phyloP scores from a whole-genome alignment of 2,329 filamentous ascomycete genomes.

The Aspergillus pseudoviridinutans region DNA sequence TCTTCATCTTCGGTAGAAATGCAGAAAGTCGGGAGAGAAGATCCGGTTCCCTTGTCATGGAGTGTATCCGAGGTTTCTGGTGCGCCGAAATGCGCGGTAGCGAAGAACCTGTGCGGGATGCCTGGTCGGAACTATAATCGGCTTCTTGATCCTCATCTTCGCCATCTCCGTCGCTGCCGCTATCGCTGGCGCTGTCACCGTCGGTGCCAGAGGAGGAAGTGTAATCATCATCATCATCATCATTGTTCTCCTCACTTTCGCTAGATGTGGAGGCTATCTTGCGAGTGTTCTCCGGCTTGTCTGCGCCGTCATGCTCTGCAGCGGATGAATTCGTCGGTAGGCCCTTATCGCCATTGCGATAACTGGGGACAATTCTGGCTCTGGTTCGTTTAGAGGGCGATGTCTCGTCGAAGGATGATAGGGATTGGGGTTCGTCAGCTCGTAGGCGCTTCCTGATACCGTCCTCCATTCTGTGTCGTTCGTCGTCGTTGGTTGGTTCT shows the following conservation, averaged over 20 bases:
- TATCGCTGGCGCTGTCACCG: conserved; percentile 21
- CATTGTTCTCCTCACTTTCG: conserved; percentile 5
- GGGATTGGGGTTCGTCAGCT: conserved; percentile 3
- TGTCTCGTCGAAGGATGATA: background rate
- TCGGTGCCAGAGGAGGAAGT: conserved; percentile 23
- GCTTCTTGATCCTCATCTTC: conserved; percentile 8
- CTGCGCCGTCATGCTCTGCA: background rate
- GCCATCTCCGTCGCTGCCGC: conserved; percentile 20
- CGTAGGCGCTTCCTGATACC: conserved; percentile 13
- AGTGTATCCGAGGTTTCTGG: conserved; percentile 32
- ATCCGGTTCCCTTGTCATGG: conserved; percentile 22
- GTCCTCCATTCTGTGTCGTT: conserved; percentile 10
- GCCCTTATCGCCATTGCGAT: background rate
- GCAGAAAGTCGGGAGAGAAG: conserved; percentile 36
- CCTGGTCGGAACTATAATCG: conserved; percentile 1
- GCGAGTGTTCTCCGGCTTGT: conserved; percentile 3
- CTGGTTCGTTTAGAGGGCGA: conserved; percentile 7
- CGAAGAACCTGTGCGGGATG: conserved; percentile 1
- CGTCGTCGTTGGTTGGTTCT: background rate
- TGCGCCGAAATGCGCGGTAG: conserved; percentile 28
- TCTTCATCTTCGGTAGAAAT: conserved; percentile 42
- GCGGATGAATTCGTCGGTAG: background rate
- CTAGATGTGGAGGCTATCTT: background rate
- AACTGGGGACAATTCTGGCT: background rate
- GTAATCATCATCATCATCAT: conserved; percentile 16